Evolutionary conservation across 176 grass and related monocot species (phyloP).

Genomic region (Triticum aestivum): IWGSC_CS_RefSeq_v2.1 NC_057794.1:15669721-15670220

Average conservation of each 20-base stretch:
- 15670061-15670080: slow-evolving; percentile 39
- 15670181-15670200: background rate
- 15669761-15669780: too few species aligned
- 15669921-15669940: slow-evolving; percentile 16
- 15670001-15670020: slow-evolving; percentile 22
- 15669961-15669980: slow-evolving; percentile 12
- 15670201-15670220: slow-evolving; percentile 1
- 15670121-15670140: slow-evolving; percentile 2
- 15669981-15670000: slow-evolving; percentile 39
- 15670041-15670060: slow-evolving; percentile 59
- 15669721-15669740: slow-evolving; percentile 54
- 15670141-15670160: too few species aligned
- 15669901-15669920: slow-evolving; percentile 10
- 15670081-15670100: slow-evolving; percentile 36
- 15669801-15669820: slow-evolving; percentile 45
- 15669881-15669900: slow-evolving; percentile 54
- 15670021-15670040: background rate
- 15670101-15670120: slow-evolving; percentile 44
- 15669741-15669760: too few species aligned
- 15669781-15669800: too few species aligned
- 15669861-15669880: slow-evolving; percentile 50
- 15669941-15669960: background rate
- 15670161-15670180: slow-evolving; percentile 14
- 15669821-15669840: slow-evolving; percentile 44
- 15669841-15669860: background rate